Percentiles rank a stretch among this genome's conserved stretches.
phyloP scores from a whole-genome alignment of 2,329 filamentous ascomycete genomes.

The Diaporthe citri region DNA sequence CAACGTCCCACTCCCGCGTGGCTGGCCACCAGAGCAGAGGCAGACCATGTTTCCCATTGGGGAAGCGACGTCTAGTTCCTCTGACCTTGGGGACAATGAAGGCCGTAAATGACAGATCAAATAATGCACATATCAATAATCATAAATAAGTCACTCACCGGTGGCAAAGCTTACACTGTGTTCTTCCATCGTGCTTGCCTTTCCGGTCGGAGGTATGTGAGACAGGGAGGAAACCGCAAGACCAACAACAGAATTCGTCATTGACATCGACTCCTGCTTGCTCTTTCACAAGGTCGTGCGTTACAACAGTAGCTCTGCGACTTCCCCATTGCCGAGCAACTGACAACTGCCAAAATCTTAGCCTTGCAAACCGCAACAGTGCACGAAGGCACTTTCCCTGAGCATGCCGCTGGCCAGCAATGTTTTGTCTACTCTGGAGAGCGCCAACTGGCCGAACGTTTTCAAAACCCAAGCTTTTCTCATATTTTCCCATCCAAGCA shows the following conservation, averaged over 20 bases:
- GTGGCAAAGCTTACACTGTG: not conserved
- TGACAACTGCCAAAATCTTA: not conserved
- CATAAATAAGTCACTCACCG: too few species aligned
- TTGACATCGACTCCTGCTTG: not conserved
- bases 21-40: constrained; percentile 5
- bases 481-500: not conserved
- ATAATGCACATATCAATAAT: not conserved
- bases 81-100: constrained; percentile 2
- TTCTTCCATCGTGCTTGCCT: not conserved
- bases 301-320: not conserved
- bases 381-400: not conserved
- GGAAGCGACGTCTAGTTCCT: constrained; percentile 9
- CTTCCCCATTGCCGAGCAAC: not conserved
- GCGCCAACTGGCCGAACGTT: not conserved
- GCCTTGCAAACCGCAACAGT: not conserved
- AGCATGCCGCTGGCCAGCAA: too few species aligned
- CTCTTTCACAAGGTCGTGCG: not conserved
- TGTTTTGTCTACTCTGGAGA: not conserved
- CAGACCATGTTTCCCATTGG: constrained; percentile 28
- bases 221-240: not conserved
- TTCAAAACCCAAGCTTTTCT: not conserved
- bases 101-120: too few species aligned
- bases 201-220: not conserved
- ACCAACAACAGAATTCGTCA: not conserved
- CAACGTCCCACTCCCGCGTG: constrained; percentile 14